A percentile compares a stretch with the other conserved stretches of the same genome.
Evolutionary conservation across 2,329 filamentous ascomycete species (phyloP).

Genomic region (Beauveria australis): DNA sequence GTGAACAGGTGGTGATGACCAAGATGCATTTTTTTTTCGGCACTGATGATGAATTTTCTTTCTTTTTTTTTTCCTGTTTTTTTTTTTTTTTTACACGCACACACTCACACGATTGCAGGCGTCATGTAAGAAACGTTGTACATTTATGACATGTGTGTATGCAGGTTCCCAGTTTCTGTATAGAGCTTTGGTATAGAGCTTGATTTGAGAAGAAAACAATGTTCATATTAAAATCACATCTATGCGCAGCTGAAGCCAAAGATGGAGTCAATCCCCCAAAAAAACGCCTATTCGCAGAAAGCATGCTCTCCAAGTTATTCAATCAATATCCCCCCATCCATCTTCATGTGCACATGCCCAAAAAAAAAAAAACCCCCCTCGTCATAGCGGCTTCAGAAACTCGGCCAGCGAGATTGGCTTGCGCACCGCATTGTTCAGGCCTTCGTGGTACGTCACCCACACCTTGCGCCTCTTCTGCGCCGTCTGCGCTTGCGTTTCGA

Average conservation of each 20-base stretch:
- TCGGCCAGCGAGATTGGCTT: constrained; percentile 79
- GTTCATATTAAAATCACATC: not conserved
- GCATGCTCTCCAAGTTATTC: not conserved
- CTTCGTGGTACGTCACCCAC: constrained; percentile 87
- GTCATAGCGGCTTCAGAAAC: constrained; percentile 58
- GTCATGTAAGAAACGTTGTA: not conserved
- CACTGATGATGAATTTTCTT: not conserved
- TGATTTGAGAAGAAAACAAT: not conserved
- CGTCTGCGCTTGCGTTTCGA: constrained; percentile 31
- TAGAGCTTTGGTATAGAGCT: not conserved
- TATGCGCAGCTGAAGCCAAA: not conserved
- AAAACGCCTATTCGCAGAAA: not conserved
- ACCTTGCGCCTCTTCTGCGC: constrained; percentile 50
- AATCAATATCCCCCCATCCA: not conserved
- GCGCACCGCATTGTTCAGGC: constrained; percentile 83
- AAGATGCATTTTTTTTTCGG: not conserved
- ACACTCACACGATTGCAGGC: not conserved
- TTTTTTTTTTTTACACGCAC: not conserved
- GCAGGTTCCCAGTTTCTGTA: not conserved
- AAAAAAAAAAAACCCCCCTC: too few relatives aligned
- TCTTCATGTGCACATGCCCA: not conserved
- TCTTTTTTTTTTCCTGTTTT: too few relatives aligned
- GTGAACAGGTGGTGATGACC: not conserved
- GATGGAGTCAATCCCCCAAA: not conserved
- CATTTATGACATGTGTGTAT: not conserved